These are phyloP conservation scores for Phlebiopsis gigantea DNA, from an alignment of 768 basidiomycete genomes.

Conservation along the genomic window DNA sequence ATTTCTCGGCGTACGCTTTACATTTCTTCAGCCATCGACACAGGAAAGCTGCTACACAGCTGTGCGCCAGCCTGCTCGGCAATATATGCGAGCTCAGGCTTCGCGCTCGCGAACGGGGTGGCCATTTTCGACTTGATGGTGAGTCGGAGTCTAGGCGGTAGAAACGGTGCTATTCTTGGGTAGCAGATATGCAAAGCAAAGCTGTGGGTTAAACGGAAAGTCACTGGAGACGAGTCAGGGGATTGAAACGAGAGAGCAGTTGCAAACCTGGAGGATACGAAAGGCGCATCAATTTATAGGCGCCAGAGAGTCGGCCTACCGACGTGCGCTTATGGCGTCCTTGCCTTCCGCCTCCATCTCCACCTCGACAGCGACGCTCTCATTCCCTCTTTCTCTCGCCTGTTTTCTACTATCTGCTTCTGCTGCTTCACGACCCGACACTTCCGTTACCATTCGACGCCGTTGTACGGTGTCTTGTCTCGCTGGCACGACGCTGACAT, in stretches of 20 bases:
- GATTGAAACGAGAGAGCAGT: too few species aligned
- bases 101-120: conserved; percentile 12
- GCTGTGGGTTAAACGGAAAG: too few species aligned
- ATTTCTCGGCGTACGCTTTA: conserved; percentile 7
- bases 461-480: not conserved
- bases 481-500: conserved; percentile 6
- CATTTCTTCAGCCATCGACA: conserved; percentile 16
- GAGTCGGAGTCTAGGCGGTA: too few species aligned
- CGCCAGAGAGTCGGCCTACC: not conserved
- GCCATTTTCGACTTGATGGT: too few species aligned
- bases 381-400: not conserved
- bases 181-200: too few species aligned
- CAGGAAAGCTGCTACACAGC: conserved; percentile 8
- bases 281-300: not conserved
- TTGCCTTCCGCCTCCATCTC: not conserved
- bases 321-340: not conserved
- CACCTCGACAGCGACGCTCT: not conserved
- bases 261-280: too few species aligned
- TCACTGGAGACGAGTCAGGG: too few species aligned
- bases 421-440: not conserved
- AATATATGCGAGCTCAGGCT: conserved; percentile 13
- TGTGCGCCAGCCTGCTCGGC: conserved; percentile 13
- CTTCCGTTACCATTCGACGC: not conserved
- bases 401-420: not conserved
- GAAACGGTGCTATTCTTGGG: too few species aligned